Evolutionary conservation across 331 rosid genomes (phyloP), one percentile per base, ranked within the genome.

Genomic region (Prunus yedoensis): DNA sequence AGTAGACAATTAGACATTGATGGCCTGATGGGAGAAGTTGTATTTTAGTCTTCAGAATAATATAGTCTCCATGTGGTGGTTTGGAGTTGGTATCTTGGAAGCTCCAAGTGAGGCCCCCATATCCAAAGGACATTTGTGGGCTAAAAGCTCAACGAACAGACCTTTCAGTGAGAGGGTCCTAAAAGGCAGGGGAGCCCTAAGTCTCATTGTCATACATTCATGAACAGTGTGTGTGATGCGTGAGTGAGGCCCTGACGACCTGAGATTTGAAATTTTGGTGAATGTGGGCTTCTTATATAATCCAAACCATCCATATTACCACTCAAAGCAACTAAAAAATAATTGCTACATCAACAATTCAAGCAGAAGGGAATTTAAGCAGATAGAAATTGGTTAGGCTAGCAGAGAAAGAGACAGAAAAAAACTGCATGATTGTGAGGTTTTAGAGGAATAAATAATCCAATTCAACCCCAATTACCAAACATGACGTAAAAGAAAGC

Each of bases 11-110:
- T 32, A 4, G 38, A 32, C 38, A 32, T 32, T 32, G 38, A 32
- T 70, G 58, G 76, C 25, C 54, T 51, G 45, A 20, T 77, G 70
- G 23, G 70, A 20, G 76, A 57, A 53, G 67, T 83, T 85, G 83
- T 81, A 66, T 59, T 82, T 15, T 70, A 73, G 76, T 72, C 59
- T n/a, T 67, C 32, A 68, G 68, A 62, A 75, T 57, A 83, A 49
- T 35, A 70, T 32, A 35, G 43, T 25, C 32, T 14, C 32, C 28
- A 43, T 66, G 78, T 77, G 70, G 61, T 46, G 77, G 49, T 38
- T 28, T 46, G 75, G 75, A 77, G 25, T 30, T 65, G 17, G 80
- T 35, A 65, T 70, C 57, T 30, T 65, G 13, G 80, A 47, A 70
- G 74, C 74, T 51, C 72, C 46, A 10, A 17, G 21, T 11, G 70